phyloP scores from a whole-genome alignment of 1,139 yeast species.

The Suhomyces bokatorum region DNA sequence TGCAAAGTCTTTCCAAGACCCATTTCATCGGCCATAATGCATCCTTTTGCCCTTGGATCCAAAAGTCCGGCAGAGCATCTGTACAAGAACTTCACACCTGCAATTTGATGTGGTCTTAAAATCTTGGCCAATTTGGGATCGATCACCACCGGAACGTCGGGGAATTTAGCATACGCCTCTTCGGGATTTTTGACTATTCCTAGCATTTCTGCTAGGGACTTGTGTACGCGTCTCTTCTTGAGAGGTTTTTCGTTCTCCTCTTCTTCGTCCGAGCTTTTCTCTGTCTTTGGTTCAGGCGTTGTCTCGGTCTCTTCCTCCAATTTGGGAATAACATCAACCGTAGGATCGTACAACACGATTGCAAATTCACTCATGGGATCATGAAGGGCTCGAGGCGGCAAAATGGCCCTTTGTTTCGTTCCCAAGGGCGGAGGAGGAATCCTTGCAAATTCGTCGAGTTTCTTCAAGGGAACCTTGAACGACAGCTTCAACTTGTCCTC shows the following conservation, averaged over 20 bases:
- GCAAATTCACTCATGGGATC: constrained; percentile 95
- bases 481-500: constrained; percentile 38
- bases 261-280: constrained; percentile 18
- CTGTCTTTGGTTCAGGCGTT: constrained; percentile 20
- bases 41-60: constrained; percentile 87
- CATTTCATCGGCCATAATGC: constrained; percentile 99
- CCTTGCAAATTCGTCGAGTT: constrained; percentile 22
- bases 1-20: constrained; percentile 96
- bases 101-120: constrained; percentile 93
- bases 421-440: constrained; percentile 74
- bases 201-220: constrained; percentile 75
- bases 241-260: constrained; percentile 20
- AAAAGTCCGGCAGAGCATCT: constrained; percentile 88
- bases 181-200: constrained; percentile 64
- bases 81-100: constrained; percentile 89
- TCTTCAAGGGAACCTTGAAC: constrained; percentile 54
- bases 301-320: constrained; percentile 41
- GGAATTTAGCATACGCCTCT: constrained; percentile 51
- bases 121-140: constrained; percentile 86
- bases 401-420: constrained; percentile 62
- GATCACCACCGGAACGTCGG: constrained; percentile 93
- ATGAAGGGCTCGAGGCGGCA: constrained; percentile 86
- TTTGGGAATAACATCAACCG: constrained; percentile 67
- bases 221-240: constrained; percentile 49
- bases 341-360: constrained; percentile 92